Evolutionary conservation across 2,329 filamentous ascomycete genomes (phyloP).

Genomic region (Trichoderma breve): DNA sequence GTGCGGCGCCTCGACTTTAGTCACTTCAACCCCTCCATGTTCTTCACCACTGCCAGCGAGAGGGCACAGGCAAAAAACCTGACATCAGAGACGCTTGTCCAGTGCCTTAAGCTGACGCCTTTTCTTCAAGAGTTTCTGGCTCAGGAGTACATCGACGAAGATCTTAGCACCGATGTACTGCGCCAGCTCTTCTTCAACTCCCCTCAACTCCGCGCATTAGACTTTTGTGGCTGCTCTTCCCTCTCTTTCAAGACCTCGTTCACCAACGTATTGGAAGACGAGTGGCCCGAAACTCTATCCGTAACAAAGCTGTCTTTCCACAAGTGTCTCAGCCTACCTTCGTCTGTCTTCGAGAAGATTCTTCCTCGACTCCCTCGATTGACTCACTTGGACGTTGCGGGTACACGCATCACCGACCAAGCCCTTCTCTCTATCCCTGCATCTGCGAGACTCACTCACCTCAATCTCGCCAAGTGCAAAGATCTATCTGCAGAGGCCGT

Average conservation of each 20-base stretch:
- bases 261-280: slow-evolving; percentile 50
- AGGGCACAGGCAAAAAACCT: slow-evolving; percentile 73
- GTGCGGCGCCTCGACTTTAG: slow-evolving; percentile 80
- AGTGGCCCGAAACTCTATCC: slow-evolving; percentile 54
- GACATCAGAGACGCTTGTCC: slow-evolving; percentile 68
- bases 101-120: slow-evolving; percentile 69
- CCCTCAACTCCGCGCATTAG: slow-evolving; percentile 63
- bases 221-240: slow-evolving; percentile 76
- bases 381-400: slow-evolving; percentile 77
- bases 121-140: slow-evolving; percentile 74
- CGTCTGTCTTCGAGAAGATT: slow-evolving; percentile 64
- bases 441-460: slow-evolving; percentile 71
- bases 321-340: slow-evolving; percentile 70
- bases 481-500: slow-evolving; percentile 64
- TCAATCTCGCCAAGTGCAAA: slow-evolving; percentile 76
- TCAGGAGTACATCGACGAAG: slow-evolving; percentile 78
- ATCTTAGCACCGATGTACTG: slow-evolving; percentile 66
- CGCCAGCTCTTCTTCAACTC: slow-evolving; percentile 68
- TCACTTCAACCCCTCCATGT: slow-evolving; percentile 77
- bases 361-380: slow-evolving; percentile 67
- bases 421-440: slow-evolving; percentile 68
- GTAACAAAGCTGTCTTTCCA: slow-evolving; percentile 72
- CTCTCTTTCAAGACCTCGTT: slow-evolving; percentile 65
- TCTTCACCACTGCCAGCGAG: slow-evolving; percentile 73
- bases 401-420: slow-evolving; percentile 70